Evolutionary conservation across 257 asterid genomes (phyloP), one percentile per base, ranked within the genome.

Genomic region (Cordia subcordata): DNA sequence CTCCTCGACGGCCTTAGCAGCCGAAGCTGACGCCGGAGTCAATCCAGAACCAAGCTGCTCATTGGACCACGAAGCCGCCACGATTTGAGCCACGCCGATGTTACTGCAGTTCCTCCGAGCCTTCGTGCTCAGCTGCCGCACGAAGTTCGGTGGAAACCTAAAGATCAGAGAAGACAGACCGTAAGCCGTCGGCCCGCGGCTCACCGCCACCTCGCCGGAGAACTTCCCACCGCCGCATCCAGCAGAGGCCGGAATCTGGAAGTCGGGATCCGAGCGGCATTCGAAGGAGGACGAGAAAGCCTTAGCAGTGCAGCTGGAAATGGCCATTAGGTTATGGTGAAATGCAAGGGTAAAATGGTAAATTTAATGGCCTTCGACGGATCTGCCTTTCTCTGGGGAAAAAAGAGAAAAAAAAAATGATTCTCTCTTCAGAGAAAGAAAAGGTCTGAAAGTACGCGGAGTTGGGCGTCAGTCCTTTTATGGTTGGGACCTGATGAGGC

Each of bases 51-150:
- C 47, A 15, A 17, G 60, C 56, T 61, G 81, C 72, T 86, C 76
- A 76, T 86, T 81, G 0, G 99, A 78, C 99, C 99, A 92, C 44
- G 96, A 84, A 64, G 99, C 99, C 71, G 97, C 97, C 21, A 85
- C 99, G 35, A 93, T 77, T 74, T 93, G 99, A 10, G 99, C 99
- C 13, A 93, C 95, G 40, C 99, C 96, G 57, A 93, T 93, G 73
- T 88, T 93, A 84, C 97, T 81, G 65, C 99, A 93, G 77, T 93
- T 93, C 70, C 97, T 68, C 61, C 97, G 75, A 39, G 97, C 95
- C 85, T 93, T 93, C 49, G 59, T 81, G 78, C 96, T 88, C 61
- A 93, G 88, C 94, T 93, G 99, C 67, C 96, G 75, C 60, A 89
- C 97, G 73, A 93, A 86, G 72, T 89, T 93, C 11, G 99, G 99